Conservation (phyloP, 306 rosid genomes). For the Sophora flavescens region DNA sequence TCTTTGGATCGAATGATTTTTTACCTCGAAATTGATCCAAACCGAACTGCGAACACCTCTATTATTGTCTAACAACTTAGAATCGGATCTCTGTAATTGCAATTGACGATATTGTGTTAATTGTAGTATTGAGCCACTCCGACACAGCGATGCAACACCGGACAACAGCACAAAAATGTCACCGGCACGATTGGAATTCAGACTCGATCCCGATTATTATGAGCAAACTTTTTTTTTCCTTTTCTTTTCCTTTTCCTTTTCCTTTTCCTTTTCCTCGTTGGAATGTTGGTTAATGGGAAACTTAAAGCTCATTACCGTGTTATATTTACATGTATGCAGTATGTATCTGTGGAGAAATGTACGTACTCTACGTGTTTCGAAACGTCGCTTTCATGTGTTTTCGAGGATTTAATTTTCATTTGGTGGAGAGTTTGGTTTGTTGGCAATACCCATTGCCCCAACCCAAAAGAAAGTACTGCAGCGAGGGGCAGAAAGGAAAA, state of each 20-base stretch:
- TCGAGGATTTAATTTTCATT: neutral
- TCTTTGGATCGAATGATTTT: too few relatives aligned
- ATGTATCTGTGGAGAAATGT: neutral
- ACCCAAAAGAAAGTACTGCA: neutral
- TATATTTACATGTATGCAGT: neutral
- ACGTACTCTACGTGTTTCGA: neutral
- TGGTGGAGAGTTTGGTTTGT: neutral
- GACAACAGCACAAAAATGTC: neutral
- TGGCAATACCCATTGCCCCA: neutral
- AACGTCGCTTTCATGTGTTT: slow-evolving; percentile 10
- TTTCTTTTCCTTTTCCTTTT: neutral
- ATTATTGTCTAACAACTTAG: neutral
- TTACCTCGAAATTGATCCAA: too few relatives aligned
- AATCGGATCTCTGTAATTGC: neutral
- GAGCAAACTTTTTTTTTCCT: neutral
- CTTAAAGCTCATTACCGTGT: neutral
- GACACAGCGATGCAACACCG: too few relatives aligned
- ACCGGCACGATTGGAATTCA: neutral
- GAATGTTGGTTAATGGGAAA: neutral
- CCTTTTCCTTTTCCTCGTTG: neutral
- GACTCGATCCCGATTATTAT: slow-evolving; percentile 1
- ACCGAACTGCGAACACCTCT: too few relatives aligned
- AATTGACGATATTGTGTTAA: neutral
- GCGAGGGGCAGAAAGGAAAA: neutral
- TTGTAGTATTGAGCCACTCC: too few relatives aligned